Evolutionary conservation across 2,329 filamentous ascomycete genomes (phyloP).

Genomic region (Xylaria polymorpha): DNA sequence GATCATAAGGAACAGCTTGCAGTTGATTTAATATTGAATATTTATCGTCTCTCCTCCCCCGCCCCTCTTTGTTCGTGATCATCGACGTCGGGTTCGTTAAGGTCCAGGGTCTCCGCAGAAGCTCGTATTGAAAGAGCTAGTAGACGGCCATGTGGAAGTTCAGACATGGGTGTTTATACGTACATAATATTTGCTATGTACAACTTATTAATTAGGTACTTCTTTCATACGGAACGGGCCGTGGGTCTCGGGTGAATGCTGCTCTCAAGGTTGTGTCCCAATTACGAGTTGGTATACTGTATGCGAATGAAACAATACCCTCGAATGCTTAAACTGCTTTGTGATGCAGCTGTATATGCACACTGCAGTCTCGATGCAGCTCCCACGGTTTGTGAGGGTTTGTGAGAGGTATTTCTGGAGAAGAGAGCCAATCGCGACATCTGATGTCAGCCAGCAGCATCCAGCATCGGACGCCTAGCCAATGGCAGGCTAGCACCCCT

Average conservation of each 20-base stretch:
- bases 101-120: slow-evolving; percentile 17
- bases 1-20: slow-evolving; percentile 7
- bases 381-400: slow-evolving; percentile 5
- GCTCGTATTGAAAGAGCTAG: slow-evolving; percentile 29
- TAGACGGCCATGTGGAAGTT: background rate
- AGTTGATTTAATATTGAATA: background rate
- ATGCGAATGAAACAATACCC: slow-evolving; percentile 6
- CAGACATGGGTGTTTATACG: slow-evolving; percentile 19
- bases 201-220: slow-evolving; percentile 6
- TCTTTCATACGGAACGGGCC: slow-evolving; percentile 24
- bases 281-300: background rate
- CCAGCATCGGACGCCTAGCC: slow-evolving; percentile 14
- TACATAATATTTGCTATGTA: background rate
- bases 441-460: slow-evolving; percentile 28
- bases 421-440: slow-evolving; percentile 19
- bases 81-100: background rate
- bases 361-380: slow-evolving; percentile 17
- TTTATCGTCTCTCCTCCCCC: background rate
- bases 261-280: background rate
- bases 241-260: slow-evolving; percentile 33
- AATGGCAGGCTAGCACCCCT: slow-evolving; percentile 27
- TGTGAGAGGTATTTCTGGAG: background rate
- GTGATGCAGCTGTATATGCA: background rate
- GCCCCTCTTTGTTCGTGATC: slow-evolving; percentile 11
- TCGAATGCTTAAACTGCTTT: background rate